Conservation (phyloP, 441 rosid species). For the Capsella rubella region DNA sequence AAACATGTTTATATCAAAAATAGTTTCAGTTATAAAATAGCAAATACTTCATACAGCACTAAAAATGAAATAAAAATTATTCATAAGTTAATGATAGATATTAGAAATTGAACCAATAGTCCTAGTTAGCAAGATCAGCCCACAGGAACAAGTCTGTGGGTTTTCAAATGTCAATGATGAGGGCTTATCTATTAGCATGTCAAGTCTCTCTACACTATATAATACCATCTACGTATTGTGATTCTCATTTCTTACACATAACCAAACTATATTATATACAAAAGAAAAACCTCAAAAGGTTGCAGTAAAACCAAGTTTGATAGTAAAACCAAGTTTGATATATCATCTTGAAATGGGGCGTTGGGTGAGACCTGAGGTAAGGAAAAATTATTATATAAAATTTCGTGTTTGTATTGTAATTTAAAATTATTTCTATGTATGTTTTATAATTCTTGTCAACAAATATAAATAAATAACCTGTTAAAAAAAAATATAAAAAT, state of each 20-base stretch:
- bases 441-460: not conserved
- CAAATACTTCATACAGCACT: too few relatives aligned
- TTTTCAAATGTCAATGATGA: slow-evolving; percentile 23
- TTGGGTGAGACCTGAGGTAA: slow-evolving; percentile 83
- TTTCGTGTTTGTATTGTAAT: not conserved
- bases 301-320: slow-evolving; percentile 4
- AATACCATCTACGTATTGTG: slow-evolving; percentile 8
- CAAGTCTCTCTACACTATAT: slow-evolving; percentile 25
- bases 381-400: not conserved
- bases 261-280: not conserved
- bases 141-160: slow-evolving; percentile 29
- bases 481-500: too few relatives aligned
- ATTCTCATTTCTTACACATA: slow-evolving; percentile 15
- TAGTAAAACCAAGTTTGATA: not conserved
- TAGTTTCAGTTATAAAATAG: not conserved
- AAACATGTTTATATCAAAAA: not conserved
- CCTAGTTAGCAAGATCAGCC: slow-evolving; percentile 17
- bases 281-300: not conserved
- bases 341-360: slow-evolving; percentile 58
- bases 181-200: slow-evolving; percentile 18
- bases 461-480: too few relatives aligned
- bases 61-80: too few relatives aligned
- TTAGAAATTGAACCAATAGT: not conserved
- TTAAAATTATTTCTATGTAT: not conserved
- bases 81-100: not conserved